A percentile compares a stretch with the other conserved stretches of the same genome.
phyloP scores from a whole-genome alignment of 768 basidiomycete species.

The Leccinum fibrillosum region DNA sequence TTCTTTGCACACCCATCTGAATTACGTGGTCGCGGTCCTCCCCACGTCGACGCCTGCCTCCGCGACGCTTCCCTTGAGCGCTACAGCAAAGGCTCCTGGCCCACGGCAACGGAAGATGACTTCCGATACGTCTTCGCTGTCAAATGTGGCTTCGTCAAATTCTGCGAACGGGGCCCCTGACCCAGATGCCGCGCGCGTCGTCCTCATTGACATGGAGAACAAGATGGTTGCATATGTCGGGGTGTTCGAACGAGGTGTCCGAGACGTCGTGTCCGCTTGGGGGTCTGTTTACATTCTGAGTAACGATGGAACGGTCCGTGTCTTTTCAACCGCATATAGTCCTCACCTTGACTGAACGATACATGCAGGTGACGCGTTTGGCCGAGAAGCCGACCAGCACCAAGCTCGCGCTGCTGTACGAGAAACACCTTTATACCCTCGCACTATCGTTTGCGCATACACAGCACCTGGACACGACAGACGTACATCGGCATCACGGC shows the following conservation, averaged over 20 bases:
- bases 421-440: conserved; percentile 71
- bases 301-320: conserved; percentile 70
- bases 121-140: conserved; percentile 4
- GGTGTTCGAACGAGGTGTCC: conserved; percentile 77
- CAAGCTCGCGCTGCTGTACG: conserved; percentile 86
- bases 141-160: not conserved
- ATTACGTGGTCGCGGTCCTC: conserved; percentile 87
- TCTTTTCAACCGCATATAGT: not conserved
- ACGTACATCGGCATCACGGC: conserved; percentile 87
- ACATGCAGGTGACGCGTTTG: conserved; percentile 55
- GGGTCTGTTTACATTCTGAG: conserved; percentile 75
- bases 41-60: conserved; percentile 74
- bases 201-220: conserved; percentile 89
- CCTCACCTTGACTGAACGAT: not conserved
- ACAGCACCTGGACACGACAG: conserved; percentile 77
- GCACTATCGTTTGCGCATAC: conserved; percentile 83
- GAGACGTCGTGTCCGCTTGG: conserved; percentile 81
- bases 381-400: conserved; percentile 76
- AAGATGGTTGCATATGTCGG: conserved; percentile 85
- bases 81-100: conserved; percentile 53
- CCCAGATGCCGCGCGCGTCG: conserved; percentile 72
- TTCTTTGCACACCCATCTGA: conserved; percentile 70
- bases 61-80: conserved; percentile 38
- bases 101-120: conserved; percentile 25
- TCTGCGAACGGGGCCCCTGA: conserved; percentile 43